Evolutionary conservation across 2,329 filamentous ascomycete genomes (phyloP).

Genomic region (Akanthomyces muscarius): DNA sequence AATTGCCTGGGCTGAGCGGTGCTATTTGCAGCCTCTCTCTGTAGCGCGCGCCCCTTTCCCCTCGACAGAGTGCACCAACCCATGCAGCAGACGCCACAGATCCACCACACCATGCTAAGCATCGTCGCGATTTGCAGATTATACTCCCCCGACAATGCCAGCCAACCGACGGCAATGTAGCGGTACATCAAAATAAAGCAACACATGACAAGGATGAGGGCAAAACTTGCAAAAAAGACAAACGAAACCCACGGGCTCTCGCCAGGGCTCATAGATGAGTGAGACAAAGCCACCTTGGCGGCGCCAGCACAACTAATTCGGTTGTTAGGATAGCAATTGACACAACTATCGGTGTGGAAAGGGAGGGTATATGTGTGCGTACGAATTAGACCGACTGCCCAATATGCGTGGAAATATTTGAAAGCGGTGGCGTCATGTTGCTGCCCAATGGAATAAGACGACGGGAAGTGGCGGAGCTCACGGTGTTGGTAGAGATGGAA

Average conservation of each 20-base stretch:
- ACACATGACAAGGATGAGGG: not conserved
- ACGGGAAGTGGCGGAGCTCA: conserved; percentile 12
- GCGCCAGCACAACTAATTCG: not conserved
- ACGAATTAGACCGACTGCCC: not conserved
- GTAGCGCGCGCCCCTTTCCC: conserved; percentile 10
- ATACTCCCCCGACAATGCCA: not conserved
- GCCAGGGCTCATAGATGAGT: conserved; percentile 3
- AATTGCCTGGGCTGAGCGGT: not conserved
- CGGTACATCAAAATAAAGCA: not conserved
- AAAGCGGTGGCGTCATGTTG: conserved; percentile 9
- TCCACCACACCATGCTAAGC: conserved; percentile 16
- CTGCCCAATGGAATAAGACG: conserved; percentile 10
- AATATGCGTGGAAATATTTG: not conserved
- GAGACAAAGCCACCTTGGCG: conserved; percentile 10
- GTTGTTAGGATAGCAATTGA: not conserved
- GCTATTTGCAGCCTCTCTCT: conserved; percentile 12
- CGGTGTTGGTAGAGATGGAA: not conserved
- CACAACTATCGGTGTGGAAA: conserved; percentile 14
- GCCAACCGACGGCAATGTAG: not conserved
- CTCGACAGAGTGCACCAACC: not conserved
- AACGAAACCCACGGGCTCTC: not conserved
- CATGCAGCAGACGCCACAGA: conserved; percentile 15
- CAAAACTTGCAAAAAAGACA: not conserved
- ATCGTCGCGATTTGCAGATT: conserved; percentile 17
- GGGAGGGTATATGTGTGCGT: conserved; percentile 2